Evolutionary conservation across 495 filamentous ascomycete species (phyloP), one percentile per base, ranked within the genome.

Genomic region (Lophiostoma macrostomum): DNA sequence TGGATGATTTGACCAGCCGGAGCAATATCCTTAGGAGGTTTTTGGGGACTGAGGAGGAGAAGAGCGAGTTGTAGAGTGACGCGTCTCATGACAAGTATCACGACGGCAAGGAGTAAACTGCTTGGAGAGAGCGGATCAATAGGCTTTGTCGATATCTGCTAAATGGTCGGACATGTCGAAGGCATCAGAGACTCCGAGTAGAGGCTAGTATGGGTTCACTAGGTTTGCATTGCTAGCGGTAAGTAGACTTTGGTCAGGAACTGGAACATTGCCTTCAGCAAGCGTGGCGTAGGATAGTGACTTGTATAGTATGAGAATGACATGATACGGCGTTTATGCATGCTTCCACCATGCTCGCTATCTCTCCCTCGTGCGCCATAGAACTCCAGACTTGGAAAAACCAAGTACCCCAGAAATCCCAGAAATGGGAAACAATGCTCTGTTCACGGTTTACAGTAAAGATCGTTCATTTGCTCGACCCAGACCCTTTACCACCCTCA

Each of bases 1-100:
- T 87, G 29, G 93, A 98, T 69, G 93, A 98, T 70, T 69, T 98
- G 34, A 83, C 83, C 38, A 85, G 77, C 61, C 84, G 93, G 68
- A 85, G 82, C 70, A 98, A 98, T 71, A 87, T 98, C 64, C 75
- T 98, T 44, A 80, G 80, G 66, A 81, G 78, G 71, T 98, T 96
- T 68, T 69, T 83, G 59, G 69, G 62, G 12, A 20, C 48, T 4
- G 56, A 52, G 34, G 44, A 56, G 22, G 61, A 61, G 47, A 64
- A 64, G 61, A 57, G 52, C 47, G 61, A 64, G 52, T 50, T 64
- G 52, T 64, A 64, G 35, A 48, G 10, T 1, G 24, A n/a, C 42
- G n/a, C n/a, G n/a, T n/a, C n/a, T n/a, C n/a, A n/a, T n/a, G 5
- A 37, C 5, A 27, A 36, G 18, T 37, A 13, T 37, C 4, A 28